A percentile compares a stretch with the other conserved stretches of the same genome.
These are phyloP conservation scores for Aspergillus cejpii DNA, from an alignment of 2,329 filamentous ascomycete species.

Conservation along the genomic window DNA sequence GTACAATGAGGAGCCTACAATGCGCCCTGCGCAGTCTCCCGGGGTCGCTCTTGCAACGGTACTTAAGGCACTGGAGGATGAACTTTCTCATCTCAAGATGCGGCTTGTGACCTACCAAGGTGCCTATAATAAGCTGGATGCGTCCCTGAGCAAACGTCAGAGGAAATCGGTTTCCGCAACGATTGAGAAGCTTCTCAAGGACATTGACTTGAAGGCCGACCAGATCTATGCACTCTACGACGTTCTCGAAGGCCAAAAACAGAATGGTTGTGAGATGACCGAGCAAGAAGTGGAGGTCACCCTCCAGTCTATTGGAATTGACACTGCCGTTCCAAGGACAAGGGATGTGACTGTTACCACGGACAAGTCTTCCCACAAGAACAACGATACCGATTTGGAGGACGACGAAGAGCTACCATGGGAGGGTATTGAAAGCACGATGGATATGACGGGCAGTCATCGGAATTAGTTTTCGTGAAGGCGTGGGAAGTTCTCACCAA, in stretches of 20 bases:
- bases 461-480: slow-evolving; percentile 8
- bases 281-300: slow-evolving; percentile 60
- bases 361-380: slow-evolving; percentile 23
- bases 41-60: slow-evolving; percentile 70
- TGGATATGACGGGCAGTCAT: slow-evolving; percentile 31
- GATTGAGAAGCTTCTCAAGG: slow-evolving; percentile 56
- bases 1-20: slow-evolving; percentile 53
- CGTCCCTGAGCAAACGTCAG: slow-evolving; percentile 58
- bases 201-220: slow-evolving; percentile 65
- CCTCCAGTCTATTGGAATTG: slow-evolving; percentile 44
- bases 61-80: slow-evolving; percentile 73
- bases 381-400: slow-evolving; percentile 19
- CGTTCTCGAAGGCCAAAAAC: slow-evolving; percentile 72
- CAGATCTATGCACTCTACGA: slow-evolving; percentile 80
- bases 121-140: slow-evolving; percentile 61
- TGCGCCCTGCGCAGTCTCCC: slow-evolving; percentile 60
- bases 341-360: slow-evolving; percentile 27
- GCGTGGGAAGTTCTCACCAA: background rate
- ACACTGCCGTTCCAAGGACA: slow-evolving; percentile 14
- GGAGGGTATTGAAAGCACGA: slow-evolving; percentile 41
- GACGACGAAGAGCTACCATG: slow-evolving; percentile 38
- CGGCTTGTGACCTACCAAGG: slow-evolving; percentile 57
- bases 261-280: slow-evolving; percentile 56
- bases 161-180: slow-evolving; percentile 55
- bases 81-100: slow-evolving; percentile 68